phyloP scores from a whole-genome alignment of 2,329 filamentous ascomycete genomes.

The Conoideocrella luteorostrata region DNA sequence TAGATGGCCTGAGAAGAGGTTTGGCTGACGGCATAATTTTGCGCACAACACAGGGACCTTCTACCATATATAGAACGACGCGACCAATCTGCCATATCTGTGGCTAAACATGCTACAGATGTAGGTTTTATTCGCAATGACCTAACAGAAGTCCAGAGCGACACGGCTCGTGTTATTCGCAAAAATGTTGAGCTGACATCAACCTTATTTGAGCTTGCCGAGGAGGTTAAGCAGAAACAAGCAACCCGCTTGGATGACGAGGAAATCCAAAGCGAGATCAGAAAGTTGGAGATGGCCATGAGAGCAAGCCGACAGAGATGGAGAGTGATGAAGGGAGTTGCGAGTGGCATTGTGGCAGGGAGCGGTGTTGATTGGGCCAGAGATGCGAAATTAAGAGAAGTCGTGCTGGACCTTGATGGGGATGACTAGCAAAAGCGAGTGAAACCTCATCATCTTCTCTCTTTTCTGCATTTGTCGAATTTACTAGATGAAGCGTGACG shows the following conservation, averaged over 20 bases:
- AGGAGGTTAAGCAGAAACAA: slow-evolving; percentile 46
- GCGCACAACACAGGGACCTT: slow-evolving; percentile 47
- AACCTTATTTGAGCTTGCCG: slow-evolving; percentile 56
- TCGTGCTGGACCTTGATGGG: slow-evolving; percentile 63
- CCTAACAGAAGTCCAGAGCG: slow-evolving; percentile 50
- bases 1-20: too few relatives aligned
- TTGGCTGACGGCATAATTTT: neutral
- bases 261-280: slow-evolving; percentile 48
- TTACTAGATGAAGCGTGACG: too few relatives aligned
- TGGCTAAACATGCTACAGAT: slow-evolving; percentile 53
- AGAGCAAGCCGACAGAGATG: slow-evolving; percentile 59
- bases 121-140: slow-evolving; percentile 44
- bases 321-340: slow-evolving; percentile 70
- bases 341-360: slow-evolving; percentile 71
- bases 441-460: too few relatives aligned
- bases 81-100: slow-evolving; percentile 57
- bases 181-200: slow-evolving; percentile 58
- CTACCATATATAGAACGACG: slow-evolving; percentile 59
- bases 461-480: too few relatives aligned
- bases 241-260: slow-evolving; percentile 48
- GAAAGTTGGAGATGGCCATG: slow-evolving; percentile 51
- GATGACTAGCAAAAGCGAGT: too few relatives aligned
- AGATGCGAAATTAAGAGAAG: slow-evolving; percentile 58
- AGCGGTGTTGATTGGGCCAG: slow-evolving; percentile 78
- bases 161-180: slow-evolving; percentile 48